Evolutionary conservation across 2,329 filamentous ascomycete genomes (phyloP), one percentile per base, ranked within the genome.

Genomic region (Neofusicoccum ribis): DNA sequence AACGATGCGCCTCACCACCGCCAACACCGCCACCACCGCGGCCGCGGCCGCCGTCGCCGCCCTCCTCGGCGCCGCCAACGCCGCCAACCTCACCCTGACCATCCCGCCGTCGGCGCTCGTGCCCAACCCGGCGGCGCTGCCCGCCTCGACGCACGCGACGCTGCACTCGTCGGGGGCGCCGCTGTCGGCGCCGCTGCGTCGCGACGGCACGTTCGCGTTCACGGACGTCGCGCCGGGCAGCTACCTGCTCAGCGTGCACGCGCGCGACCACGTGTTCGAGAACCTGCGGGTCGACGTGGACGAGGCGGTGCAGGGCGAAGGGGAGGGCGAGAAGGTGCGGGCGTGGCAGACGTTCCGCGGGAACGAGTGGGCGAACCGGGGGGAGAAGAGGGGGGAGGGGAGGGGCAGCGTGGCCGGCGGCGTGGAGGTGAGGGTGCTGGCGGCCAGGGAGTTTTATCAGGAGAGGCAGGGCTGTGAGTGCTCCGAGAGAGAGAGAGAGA

Each of bases 321-420:
- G 72, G 54, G 72, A 73, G 27, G 70, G 71, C 69, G 75, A 65
- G 77, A 82, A 83, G 52, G 82, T 92, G 3, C 80, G 84, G 47
- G 88, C 88, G 34, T 95, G 91, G 89, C 91, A 94, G 82, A 96
- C 92, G 31, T 96, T 89, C 76, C 84, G 92, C 54, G 93, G 92
- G 0, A 94, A 96, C 72, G 91, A 95, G 70, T 97, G 94, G 93
- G 88, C 84, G 17, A 96, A 97, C 75, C 90, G 88, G 73, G 94
- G 93, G 15, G 89, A 91, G 79, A 83, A 76, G 51, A 80, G 83
- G 59, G 80, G 77, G 23, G 77, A 79, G 7, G 52, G 17, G 36
- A 60, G 37, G 46, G 17, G 14, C 36, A 23, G 75, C 78, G 59
- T 76, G 83, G 51, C 20, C 20, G 41, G 6, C 8, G n/a, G 41